Conservation (phyloP, 257 asterid species). For the Haberlea rhodopensis region DNA sequence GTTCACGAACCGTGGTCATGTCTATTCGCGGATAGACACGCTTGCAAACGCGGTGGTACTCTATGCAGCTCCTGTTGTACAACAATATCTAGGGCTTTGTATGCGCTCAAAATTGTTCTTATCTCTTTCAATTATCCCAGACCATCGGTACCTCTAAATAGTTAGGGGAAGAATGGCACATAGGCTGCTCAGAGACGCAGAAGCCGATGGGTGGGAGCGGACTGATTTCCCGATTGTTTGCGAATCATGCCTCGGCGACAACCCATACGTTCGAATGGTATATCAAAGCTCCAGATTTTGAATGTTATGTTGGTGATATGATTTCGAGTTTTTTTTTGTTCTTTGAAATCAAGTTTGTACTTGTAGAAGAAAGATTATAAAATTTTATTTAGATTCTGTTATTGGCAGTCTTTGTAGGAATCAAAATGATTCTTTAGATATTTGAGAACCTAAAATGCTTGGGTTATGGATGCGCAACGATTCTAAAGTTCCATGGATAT, state of each 20-base stretch:
- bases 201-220: constrained; percentile 98
- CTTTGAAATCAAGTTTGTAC: constrained; percentile 4
- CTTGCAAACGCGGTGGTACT: background rate
- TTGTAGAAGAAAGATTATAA: constrained; percentile 3
- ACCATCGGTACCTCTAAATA: background rate
- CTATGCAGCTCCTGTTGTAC: background rate
- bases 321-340: background rate
- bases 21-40: too few species aligned
- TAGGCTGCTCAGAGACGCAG: constrained; percentile 82
- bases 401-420: background rate
- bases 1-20: too few species aligned
- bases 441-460: constrained; percentile 1
- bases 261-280: constrained; percentile 97
- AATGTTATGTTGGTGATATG: constrained; percentile 10
- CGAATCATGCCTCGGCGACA: constrained; percentile 96
- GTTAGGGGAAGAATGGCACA: constrained; percentile 67
- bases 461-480: background rate
- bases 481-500: too few species aligned
- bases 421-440: background rate
- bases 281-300: background rate
- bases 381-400: background rate
- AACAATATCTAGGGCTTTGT: background rate
- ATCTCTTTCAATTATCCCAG: too few species aligned
- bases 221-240: constrained; percentile 94
- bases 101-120: too few species aligned